phyloP scores from a whole-genome alignment of 805 yeast genomes.

The Spathaspora boniae region DNA sequence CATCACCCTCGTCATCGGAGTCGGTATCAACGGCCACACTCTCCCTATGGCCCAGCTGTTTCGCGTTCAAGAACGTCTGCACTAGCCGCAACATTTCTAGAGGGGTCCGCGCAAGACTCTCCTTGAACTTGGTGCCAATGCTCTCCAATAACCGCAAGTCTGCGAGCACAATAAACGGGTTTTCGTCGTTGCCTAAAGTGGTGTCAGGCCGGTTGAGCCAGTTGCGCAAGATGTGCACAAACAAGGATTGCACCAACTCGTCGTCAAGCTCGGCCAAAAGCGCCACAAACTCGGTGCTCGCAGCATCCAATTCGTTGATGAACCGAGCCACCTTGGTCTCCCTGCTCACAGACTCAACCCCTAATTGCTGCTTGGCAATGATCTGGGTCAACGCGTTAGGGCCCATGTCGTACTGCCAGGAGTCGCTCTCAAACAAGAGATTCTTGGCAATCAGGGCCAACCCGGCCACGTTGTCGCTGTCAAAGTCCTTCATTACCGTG shows the following conservation, averaged over 20 bases:
- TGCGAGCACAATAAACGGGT: constrained; percentile 53
- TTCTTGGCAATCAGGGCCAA: constrained; percentile 29
- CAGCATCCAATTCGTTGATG: constrained; percentile 24
- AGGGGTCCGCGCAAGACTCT: constrained; percentile 53
- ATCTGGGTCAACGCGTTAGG: constrained; percentile 37
- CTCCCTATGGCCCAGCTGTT: constrained; percentile 12
- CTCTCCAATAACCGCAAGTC: constrained; percentile 65
- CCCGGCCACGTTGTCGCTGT: constrained; percentile 9
- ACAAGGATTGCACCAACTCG: constrained; percentile 41
- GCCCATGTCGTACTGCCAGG: constrained; percentile 43
- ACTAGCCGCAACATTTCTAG: constrained; percentile 49
- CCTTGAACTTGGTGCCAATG: constrained; percentile 55
- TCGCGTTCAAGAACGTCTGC: constrained; percentile 16
- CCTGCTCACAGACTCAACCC: constrained; percentile 8
- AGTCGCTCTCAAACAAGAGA: constrained; percentile 22
- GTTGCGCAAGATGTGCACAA: constrained; percentile 50
- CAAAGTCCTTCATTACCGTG: constrained; percentile 14
- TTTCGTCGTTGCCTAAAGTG: constrained; percentile 17
- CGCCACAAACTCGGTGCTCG: constrained; percentile 26
- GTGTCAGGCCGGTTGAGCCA: constrained; percentile 46
- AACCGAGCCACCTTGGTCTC: constrained; percentile 27
- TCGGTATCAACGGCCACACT: constrained; percentile 16
- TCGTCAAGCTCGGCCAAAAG: constrained; percentile 52
- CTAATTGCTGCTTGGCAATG: constrained; percentile 6
- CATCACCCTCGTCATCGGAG: constrained; percentile 28